Conservation (phyloP, 2,329 filamentous ascomycete genomes). For the Ophiocordyceps camponoti-floridani region DNA sequence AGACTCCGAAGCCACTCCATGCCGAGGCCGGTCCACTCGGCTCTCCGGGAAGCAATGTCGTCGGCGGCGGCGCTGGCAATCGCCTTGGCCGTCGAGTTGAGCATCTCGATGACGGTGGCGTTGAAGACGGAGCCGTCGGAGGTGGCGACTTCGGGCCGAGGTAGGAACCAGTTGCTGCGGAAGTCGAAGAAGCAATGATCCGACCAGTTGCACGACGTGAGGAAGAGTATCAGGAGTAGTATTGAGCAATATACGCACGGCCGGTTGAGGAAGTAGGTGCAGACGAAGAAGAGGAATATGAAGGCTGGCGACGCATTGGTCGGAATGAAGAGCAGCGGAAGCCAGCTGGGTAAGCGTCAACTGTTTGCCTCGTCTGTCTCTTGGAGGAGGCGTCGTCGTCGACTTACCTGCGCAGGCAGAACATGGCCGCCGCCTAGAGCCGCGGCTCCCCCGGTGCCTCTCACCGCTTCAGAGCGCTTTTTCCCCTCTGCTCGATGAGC, state of each 20-base stretch:
- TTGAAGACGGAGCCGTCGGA: conserved; percentile 19
- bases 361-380: background rate
- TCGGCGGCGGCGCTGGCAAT: conserved; percentile 51
- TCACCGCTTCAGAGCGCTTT: background rate
- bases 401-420: conserved; percentile 40
- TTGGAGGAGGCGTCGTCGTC: background rate
- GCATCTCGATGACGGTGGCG: conserved; percentile 30
- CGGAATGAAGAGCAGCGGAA: conserved; percentile 75
- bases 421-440: conserved; percentile 24
- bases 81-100: conserved; percentile 53
- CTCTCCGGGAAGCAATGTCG: conserved; percentile 32
- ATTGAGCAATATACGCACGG: conserved; percentile 97
- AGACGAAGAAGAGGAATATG: conserved; percentile 76
- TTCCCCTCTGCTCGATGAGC: background rate
- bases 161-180: conserved; percentile 79
- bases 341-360: conserved; percentile 40
- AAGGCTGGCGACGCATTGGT: conserved; percentile 73
- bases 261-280: conserved; percentile 89
- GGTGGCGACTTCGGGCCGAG: conserved; percentile 30
- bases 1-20: conserved; percentile 75
- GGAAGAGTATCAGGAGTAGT: conserved; percentile 84
- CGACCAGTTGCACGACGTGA: conserved; percentile 79
- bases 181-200: conserved; percentile 90
- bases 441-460: background rate
- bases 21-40: conserved; percentile 59